phyloP scores from a whole-genome alignment of 805 yeast species.

The Spathaspora passalidarum region DNA sequence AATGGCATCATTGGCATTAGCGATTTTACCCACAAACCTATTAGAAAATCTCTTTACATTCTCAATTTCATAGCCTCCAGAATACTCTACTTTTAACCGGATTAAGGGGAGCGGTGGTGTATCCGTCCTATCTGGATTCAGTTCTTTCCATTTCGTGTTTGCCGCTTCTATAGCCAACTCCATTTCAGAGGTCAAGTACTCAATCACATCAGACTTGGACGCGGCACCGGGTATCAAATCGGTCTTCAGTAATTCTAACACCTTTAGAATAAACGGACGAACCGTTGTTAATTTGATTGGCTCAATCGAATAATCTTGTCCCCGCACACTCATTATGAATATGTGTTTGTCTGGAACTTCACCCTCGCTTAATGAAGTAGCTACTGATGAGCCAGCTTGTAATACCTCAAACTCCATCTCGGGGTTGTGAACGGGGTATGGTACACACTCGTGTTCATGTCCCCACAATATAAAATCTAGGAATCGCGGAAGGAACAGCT shows the following conservation, averaged over 20 bases:
- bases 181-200: conserved; percentile 60
- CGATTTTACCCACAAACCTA: conserved; percentile 85
- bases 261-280: conserved; percentile 78
- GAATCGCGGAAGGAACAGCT: conserved; percentile 75
- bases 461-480: conserved; percentile 92
- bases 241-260: conserved; percentile 50
- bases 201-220: conserved; percentile 57
- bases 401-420: conserved; percentile 69
- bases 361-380: conserved; percentile 83
- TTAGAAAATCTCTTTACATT: conserved; percentile 87
- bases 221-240: conserved; percentile 59
- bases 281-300: conserved; percentile 65
- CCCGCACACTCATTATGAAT: conserved; percentile 65
- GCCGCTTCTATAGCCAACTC: conserved; percentile 66
- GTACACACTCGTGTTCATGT: conserved; percentile 93
- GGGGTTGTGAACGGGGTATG: conserved; percentile 59
- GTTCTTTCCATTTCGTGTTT: conserved; percentile 41
- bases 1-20: conserved; percentile 85
- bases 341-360: conserved; percentile 76
- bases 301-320: conserved; percentile 52
- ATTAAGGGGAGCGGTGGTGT: conserved; percentile 73
- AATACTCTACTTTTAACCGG: conserved; percentile 80
- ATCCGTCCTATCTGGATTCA: conserved; percentile 20
- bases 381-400: conserved; percentile 93
- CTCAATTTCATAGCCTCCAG: conserved; percentile 89